Base-by-base conservation (phyloP, 805 yeast species). In the Starmerella lactis-condensi region DNA sequence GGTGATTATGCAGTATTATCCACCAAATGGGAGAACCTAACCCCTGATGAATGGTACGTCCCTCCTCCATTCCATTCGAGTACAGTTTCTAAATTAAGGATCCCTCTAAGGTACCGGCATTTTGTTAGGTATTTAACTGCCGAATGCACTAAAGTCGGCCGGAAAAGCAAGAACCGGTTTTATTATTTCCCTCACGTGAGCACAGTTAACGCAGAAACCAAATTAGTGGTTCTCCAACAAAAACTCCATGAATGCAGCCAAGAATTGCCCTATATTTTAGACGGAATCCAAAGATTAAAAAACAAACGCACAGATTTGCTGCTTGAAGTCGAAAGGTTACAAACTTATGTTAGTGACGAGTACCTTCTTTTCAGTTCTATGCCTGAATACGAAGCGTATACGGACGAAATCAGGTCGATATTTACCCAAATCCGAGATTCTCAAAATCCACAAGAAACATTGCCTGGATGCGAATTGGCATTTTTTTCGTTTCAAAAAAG, bases 31-130 rank as follows among this genome's bases (percentile, higher is more conserved):
- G n/a, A n/a, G n/a, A n/a, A n/a, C n/a, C n/a, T n/a, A n/a, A n/a
- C n/a, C n/a, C n/a, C n/a, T n/a, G n/a, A n/a, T n/a, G n/a, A n/a
- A n/a, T 26, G 29, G 29, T 26, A 17, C 21, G 29, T 26, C 6
- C 29, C 29, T 6, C 29, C 29, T 6, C 29, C 29, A 15, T 26
- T 26, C 21, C 16, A 26, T 8, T 15, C 29, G 13, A 6, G 12
- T 6, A 21, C 6, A 6, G 29, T 26, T 21, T 17, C 21, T 21
- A 26, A 26, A 12, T 6, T 26, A 12, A 19, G 17, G 6, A 6
- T 11, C 9, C 17, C 29, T n/a, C 10, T 26, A 6, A 6, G 29
- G 21, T 26, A 26, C 29, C 17, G 21, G 19, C 6, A 19, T 6
- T 16, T 26, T 14, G 21, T 26, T 6, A 6, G 21, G 9, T 6